Percentiles rank a stretch among this genome's conserved stretches.
phyloP scores from a whole-genome alignment of 169 alveolate genomes.

The Plasmodium billcollinsi region DNA sequence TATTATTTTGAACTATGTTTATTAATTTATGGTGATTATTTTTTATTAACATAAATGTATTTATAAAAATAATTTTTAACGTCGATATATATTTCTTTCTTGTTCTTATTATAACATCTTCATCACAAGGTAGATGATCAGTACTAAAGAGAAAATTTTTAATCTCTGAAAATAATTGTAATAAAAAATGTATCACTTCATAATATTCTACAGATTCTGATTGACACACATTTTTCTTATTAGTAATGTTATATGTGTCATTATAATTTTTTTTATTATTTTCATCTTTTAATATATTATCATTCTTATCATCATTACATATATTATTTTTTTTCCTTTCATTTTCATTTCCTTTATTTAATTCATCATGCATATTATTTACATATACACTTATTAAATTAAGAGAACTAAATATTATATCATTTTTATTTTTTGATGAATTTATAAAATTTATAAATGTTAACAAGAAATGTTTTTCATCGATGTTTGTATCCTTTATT shows the following conservation, averaged over 20 bases:
- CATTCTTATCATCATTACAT: background rate
- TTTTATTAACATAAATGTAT: background rate
- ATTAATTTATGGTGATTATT: background rate
- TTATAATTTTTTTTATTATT: too few relatives aligned
- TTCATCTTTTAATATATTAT: too few relatives aligned
- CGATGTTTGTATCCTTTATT: conserved; percentile 15
- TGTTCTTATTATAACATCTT: background rate
- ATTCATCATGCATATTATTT: background rate
- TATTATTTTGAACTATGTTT: background rate
- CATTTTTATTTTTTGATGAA: background rate
- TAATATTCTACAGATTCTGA: background rate
- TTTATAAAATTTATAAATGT: conserved; percentile 16
- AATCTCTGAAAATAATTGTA: conserved; percentile 3
- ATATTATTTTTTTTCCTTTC: background rate
- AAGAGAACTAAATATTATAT: background rate
- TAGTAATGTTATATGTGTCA: too few relatives aligned
- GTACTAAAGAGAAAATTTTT: background rate
- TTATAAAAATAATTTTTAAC: background rate
- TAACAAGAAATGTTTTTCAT: conserved; percentile 15
- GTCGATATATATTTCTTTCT: background rate
- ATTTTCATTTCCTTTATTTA: background rate
- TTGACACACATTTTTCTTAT: too few relatives aligned
- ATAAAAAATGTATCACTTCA: background rate
- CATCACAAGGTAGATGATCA: too few relatives aligned
- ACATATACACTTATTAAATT: conserved; percentile 14